Evolutionary conservation across 352 stramenopile species (phyloP).

Genomic region (Globisporangium perplexum): DNA sequence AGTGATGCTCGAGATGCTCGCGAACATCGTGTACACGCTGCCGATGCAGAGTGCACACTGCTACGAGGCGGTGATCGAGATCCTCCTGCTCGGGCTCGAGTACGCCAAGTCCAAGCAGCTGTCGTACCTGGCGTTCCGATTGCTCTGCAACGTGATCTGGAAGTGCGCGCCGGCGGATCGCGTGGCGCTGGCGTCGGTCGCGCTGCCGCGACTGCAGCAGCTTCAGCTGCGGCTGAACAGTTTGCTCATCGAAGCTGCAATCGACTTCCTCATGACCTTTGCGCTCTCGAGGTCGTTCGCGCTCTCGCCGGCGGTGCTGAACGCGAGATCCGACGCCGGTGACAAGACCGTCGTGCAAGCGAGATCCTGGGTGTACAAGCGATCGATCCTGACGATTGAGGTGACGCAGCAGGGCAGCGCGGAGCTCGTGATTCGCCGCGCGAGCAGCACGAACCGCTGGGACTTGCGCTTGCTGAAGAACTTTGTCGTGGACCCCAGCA

Average conservation of each 20-base stretch:
- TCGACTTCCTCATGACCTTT: slow-evolving; percentile 80
- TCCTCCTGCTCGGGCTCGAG: slow-evolving; percentile 53
- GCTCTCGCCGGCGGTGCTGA: slow-evolving; percentile 28
- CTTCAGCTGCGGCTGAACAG: slow-evolving; percentile 27
- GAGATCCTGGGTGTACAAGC: slow-evolving; percentile 47
- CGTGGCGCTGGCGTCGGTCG: slow-evolving; percentile 31
- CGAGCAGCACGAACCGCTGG: slow-evolving; percentile 51
- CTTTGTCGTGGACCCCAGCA: slow-evolving; percentile 12
- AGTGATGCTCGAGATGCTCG: slow-evolving; percentile 61
- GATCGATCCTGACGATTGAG: slow-evolving; percentile 48
- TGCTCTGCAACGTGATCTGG: slow-evolving; percentile 62
- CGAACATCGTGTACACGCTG: slow-evolving; percentile 32
- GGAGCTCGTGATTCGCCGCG: slow-evolving; percentile 40
- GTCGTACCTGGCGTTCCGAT: slow-evolving; percentile 52
- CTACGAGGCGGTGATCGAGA: slow-evolving; percentile 30
- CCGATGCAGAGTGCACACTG: slow-evolving; percentile 7
- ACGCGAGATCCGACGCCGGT: slow-evolving; percentile 7
- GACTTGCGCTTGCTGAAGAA: slow-evolving; percentile 22
- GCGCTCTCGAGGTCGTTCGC: slow-evolving; percentile 48
- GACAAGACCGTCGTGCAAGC: slow-evolving; percentile 10
- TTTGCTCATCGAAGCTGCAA: slow-evolving; percentile 50
- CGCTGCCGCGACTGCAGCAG: slow-evolving; percentile 52
- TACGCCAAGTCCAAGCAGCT: slow-evolving; percentile 51
- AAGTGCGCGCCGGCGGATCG: slow-evolving; percentile 34
- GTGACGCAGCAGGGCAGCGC: slow-evolving; percentile 20